Evolutionary conservation across 257 asterid genomes (phyloP), one percentile per base, ranked within the genome.

Genomic region (Datura wrightii): DNA sequence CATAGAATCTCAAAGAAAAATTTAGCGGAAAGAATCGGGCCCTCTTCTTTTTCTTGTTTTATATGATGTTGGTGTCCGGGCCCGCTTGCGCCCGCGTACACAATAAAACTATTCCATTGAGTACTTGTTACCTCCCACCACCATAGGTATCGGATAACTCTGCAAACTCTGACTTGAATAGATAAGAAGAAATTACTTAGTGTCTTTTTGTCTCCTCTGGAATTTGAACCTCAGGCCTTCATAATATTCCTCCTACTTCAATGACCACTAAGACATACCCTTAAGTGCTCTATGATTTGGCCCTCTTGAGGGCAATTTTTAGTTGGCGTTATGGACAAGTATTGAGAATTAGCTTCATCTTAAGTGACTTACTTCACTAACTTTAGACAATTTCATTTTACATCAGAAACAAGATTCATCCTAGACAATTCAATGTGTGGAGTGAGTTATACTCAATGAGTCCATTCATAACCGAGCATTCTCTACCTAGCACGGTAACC

Each of bases 351-450:
- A 37, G n/a, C 72, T 13, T 44, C 19, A 65, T 65, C 72, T 65
- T 65, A 65, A 34, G 46, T 13, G 72, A 65, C 72, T 65, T 65
- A 65, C 72, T 65, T 65, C 72, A 65, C 72, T 65, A 65, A 37
- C 72, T 36, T 65, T 65, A 34, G 72, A 65, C 46, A 18, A n/a
- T 58, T 58, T n/a, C 63, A 58, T 7, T 6, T 58, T 58, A 18
- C 34, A 58, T 58, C 63, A 58, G 63, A 58, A 58, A 58, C n/a
- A 58, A 58, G 63, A 58, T 58, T 7, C 63, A 58, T 7, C 18
- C 63, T 58, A 58, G 63, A 58, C 16, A 58, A 58, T 18, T 56
- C 34, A 58, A 58, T 31, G 66, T n/a, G 36, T 59, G 36, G 36
- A 59, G 66, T 8, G 36, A 59, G 66, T n/a, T 59, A 59, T n/a